phyloP scores from a whole-genome alignment of 306 rosid species.

The Acmispon strigosus region DNA sequence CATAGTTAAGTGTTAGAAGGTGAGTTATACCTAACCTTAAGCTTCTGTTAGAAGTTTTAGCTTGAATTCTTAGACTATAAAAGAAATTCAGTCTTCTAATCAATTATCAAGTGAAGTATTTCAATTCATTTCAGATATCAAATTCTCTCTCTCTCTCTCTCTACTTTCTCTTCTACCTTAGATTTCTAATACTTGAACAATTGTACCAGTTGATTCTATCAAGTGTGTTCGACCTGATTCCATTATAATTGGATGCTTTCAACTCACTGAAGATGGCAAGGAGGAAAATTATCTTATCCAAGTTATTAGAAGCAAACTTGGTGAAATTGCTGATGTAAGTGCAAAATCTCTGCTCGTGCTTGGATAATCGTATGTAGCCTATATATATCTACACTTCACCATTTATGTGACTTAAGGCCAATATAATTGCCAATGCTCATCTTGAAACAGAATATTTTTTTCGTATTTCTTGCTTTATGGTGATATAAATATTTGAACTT shows the following conservation, averaged over 20 bases:
- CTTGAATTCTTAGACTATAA: no score
- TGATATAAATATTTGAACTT: neutral
- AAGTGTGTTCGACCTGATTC: constrained; percentile 82
- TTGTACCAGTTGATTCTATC: constrained; percentile 79
- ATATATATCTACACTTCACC: neutral
- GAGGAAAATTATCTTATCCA: constrained; percentile 78
- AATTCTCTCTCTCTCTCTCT: no score
- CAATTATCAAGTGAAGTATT: no score
- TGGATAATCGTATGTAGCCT: neutral
- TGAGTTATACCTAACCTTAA: no score
- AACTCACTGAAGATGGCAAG: constrained; percentile 56
- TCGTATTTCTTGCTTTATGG: constrained; percentile 4
- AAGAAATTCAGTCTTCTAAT: no score
- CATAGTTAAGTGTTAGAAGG: no score
- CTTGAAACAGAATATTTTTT: neutral
- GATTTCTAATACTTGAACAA: neutral
- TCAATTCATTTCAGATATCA: no score
- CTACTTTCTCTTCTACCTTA: no score
- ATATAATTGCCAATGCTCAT: neutral
- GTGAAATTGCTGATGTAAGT: constrained; percentile 68
- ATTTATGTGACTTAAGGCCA: neutral
- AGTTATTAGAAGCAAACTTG: constrained; percentile 62
- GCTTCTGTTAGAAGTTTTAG: no score
- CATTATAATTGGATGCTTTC: constrained; percentile 82
- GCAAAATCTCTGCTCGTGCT: neutral